Percentiles rank a stretch among this genome's conserved stretches.
These are phyloP conservation scores for Lippia alba DNA, from an alignment of 305 asterid genomes.

Conservation along the genomic window DNA sequence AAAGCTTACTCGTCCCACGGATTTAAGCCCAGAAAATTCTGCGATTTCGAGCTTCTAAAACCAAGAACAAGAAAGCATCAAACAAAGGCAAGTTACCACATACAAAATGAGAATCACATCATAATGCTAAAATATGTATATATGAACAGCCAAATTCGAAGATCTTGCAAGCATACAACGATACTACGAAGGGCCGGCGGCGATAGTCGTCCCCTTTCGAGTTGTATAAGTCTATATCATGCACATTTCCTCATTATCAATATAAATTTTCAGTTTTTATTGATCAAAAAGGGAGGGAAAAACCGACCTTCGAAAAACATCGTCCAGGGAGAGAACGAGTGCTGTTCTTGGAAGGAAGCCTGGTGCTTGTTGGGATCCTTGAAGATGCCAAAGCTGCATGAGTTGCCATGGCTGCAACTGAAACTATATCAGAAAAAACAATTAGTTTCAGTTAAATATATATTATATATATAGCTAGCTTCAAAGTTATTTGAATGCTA, in stretches of 20 bases:
- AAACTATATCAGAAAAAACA: slow-evolving; percentile 28
- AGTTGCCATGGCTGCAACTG: slow-evolving; percentile 79
- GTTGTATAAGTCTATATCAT: no score
- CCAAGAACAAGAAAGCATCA: slow-evolving; percentile 26
- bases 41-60: slow-evolving; percentile 65
- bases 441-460: slow-evolving; percentile 20
- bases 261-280: no score
- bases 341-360: slow-evolving; percentile 58
- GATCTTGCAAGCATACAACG: neutral
- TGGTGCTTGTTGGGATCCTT: slow-evolving; percentile 74
- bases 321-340: slow-evolving; percentile 60
- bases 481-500: slow-evolving; percentile 14
- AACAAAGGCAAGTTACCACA: slow-evolving; percentile 4
- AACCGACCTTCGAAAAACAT: slow-evolving; percentile 69
- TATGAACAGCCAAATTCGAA: neutral
- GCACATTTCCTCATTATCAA: no score
- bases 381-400: slow-evolving; percentile 92
- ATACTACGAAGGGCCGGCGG: neutral
- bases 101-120: neutral
- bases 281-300: neutral
- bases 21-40: slow-evolving; percentile 78
- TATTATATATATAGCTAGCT: slow-evolving; percentile 6
- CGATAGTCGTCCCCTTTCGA: no score
- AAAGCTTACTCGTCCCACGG: slow-evolving; percentile 58
- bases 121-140: no score